Evolutionary conservation across 2,329 filamentous ascomycete genomes (phyloP), one percentile per base, ranked within the genome.

Genomic region (Aspergillus awamori): DNA sequence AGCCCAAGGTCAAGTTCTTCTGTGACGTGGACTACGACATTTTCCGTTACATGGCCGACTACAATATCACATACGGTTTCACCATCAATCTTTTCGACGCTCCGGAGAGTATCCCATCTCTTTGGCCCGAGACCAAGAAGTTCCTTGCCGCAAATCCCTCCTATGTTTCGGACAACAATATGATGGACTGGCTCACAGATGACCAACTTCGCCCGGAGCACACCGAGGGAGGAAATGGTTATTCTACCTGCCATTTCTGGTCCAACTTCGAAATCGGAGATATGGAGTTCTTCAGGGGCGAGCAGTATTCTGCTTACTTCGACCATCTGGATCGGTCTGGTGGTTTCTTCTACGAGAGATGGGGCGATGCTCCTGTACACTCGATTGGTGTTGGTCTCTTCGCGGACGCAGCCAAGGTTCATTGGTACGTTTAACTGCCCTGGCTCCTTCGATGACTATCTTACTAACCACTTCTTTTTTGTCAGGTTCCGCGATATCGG

Each of bases 161-260:
- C 56, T 90, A 96, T 73, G 74, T 97, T 38, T 87, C 93, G 70
- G 81, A 89, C 58, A 93, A 96, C 77, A 97, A 92, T 74, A 93
- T 95, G 60, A 86, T 94, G 79, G 83, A 86, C 36, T 99, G 94
- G 94, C 78, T 99, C 63, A 91, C 89, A 1, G 95, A 99, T 75
- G 87, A 86, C 63, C 78, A 83, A 59, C 85, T 88, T 52, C 86
- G 95, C 53, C 93, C 94, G 1, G 86, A 92, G 13, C 90, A 96
- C 76, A 92, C 92, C 73, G 76, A 83, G 57, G 87, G 89, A 65
- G 94, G 94, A 6, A 90, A 96, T 70, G 95, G 95, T 36, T 99
- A 97, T 82, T 96, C 92, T 36, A 98, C 95, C 2, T 99, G 95
- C 76, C 95, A 99, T 78, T 99, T 99, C 83, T 99, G 95, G 95